Conservation (phyloP, 176 grass and related monocot genomes). For the Elymus sibiricus region DNA sequence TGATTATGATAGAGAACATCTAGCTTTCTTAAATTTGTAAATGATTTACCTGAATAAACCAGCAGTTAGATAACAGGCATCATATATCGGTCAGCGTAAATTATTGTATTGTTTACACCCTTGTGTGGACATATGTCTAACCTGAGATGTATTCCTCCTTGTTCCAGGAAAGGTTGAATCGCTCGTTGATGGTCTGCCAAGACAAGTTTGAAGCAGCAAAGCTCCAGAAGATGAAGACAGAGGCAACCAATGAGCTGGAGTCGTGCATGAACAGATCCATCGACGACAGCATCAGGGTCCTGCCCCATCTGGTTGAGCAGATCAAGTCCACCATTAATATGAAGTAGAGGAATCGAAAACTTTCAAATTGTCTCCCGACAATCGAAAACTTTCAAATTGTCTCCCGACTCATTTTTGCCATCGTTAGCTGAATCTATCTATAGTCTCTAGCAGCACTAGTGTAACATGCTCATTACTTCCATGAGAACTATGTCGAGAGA, state of each 20-base stretch:
- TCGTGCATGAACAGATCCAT: constrained; percentile 75
- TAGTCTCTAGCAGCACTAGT: neutral
- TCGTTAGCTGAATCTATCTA: neutral
- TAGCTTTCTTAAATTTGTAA: neutral
- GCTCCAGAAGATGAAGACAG: constrained; percentile 78
- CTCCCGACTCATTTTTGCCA: neutral
- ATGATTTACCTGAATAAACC: neutral
- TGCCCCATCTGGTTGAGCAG: constrained; percentile 66
- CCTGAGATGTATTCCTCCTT: neutral
- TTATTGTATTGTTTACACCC: neutral
- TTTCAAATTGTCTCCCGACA: neutral
- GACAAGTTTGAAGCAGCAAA: constrained; percentile 82
- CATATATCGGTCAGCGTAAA: neutral
- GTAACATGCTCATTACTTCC: neutral
- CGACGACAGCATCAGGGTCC: constrained; percentile 62
- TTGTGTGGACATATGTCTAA: neutral
- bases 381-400: neutral
- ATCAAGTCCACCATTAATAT: constrained; percentile 70
- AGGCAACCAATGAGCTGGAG: constrained; percentile 64
- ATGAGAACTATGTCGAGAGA: neutral
- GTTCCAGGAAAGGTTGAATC: constrained; percentile 75
- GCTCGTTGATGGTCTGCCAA: constrained; percentile 82
- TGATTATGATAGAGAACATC: neutral
- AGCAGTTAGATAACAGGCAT: neutral
- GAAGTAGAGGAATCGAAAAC: constrained; percentile 31